Evolutionary conservation across 352 stramenopile species (phyloP).

Genomic region (Globisporangium viniferum): DNA sequence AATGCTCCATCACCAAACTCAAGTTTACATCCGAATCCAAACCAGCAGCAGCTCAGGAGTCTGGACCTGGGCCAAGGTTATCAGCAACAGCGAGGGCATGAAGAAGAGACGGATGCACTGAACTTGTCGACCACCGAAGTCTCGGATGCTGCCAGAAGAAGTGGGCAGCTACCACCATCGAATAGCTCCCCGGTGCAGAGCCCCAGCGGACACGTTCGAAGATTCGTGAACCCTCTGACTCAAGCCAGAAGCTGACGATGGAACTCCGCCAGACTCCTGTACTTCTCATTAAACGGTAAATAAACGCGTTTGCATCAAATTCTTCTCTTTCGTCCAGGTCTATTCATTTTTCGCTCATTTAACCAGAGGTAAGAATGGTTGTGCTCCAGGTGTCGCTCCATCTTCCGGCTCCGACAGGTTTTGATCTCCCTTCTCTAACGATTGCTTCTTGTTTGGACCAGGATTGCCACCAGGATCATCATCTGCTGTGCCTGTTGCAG

Average conservation of each 20-base stretch:
- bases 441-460: not conserved
- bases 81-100: slow-evolving; percentile 1
- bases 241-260: not conserved
- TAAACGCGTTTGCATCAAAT: not conserved
- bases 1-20: not conserved
- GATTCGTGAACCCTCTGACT: slow-evolving; percentile 8
- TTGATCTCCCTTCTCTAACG: not conserved
- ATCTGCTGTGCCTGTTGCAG: not conserved
- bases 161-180: not conserved
- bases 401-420: not conserved
- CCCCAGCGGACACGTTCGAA: slow-evolving; percentile 6
- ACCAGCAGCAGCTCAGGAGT: not conserved
- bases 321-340: not conserved
- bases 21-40: not conserved
- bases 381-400: not conserved
- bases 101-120: not conserved
- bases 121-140: not conserved
- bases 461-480: not conserved
- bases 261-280: not conserved
- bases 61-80: not conserved
- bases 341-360: not conserved
- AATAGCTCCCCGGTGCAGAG: not conserved
- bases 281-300: not conserved
- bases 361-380: slow-evolving; percentile 5
- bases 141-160: not conserved